Base-by-base conservation (phyloP, 2,329 filamentous ascomycete species). In the Fusarium sp. region DNA sequence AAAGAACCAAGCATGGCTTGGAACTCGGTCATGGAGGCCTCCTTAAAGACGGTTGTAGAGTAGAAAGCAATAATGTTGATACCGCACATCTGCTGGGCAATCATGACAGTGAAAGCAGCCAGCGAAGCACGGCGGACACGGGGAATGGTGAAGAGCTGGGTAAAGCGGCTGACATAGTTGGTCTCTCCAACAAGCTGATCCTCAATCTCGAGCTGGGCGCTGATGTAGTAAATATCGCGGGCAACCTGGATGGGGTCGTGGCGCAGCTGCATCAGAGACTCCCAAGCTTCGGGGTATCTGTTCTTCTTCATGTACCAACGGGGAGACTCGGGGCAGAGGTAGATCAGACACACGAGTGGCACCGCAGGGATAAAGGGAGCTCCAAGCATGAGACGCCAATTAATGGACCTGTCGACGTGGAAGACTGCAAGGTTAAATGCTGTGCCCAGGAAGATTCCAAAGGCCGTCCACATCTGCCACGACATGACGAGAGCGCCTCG, bases 21-120 rank as follows among this genome's bases (percentile, higher is more conserved):
- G 73, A 88, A 89, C 3, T 86, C 82, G 45, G 70, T 80, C 60
- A 90, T 88, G 17, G 90, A 90, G 7, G 91, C 88, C 2, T 92
- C 81, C 45, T 82, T 77, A 80, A 91, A 91, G 56, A 91, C 85
- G 10, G 90, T 91, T 1, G 90, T 91, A 1, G 89, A 92, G 82
- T 94, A 94, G 81, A 94, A 94, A 1, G 92, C 90, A 68, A 94
- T 92, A 72, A 94, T 93, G 80, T 94, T 94, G 82, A 93, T 83
- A 27, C 81, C 88, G 76, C 90, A 92, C 87, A 93, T 91, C 82
- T 93, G 91, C 81, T 93, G 91, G 4, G 90, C 90, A 80, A 93
- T 90, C 94, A 97, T 97, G 78, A 97, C 93, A 3, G 91, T 91
- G 76, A 92, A 93, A 1, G 94, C 93, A 12, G 94, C 94, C 56